phyloP scores from a whole-genome alignment of 306 rosid genomes.

The Gastrolobium villosum region DNA sequence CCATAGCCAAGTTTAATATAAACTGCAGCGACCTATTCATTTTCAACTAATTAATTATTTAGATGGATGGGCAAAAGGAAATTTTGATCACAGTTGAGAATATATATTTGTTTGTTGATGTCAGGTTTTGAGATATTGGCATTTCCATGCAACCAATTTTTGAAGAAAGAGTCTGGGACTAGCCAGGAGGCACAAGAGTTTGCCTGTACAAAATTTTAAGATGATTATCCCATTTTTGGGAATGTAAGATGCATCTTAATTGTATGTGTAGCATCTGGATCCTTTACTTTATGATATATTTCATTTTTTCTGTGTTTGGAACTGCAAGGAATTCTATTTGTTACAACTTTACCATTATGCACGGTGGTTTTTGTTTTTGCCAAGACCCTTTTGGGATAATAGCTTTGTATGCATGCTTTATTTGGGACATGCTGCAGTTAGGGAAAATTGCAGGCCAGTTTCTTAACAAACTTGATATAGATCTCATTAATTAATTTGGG shows the following conservation, averaged over 20 bases:
- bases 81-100: not conserved
- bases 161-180: constrained; percentile 87
- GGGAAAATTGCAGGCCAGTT: no score
- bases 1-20: no score
- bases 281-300: not conserved
- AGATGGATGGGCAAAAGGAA: constrained; percentile 25
- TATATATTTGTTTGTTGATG: not conserved
- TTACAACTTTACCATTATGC: no score
- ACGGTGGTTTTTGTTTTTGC: no score
- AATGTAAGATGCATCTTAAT: constrained; percentile 62
- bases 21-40: constrained; percentile 13
- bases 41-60: not conserved
- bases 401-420: no score
- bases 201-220: constrained; percentile 85
- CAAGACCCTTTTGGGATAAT: no score
- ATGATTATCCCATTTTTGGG: constrained; percentile 86
- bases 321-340: no score
- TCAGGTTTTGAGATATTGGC: constrained; percentile 93
- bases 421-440: no score
- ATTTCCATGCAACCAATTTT: constrained; percentile 96
- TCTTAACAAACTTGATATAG: no score
- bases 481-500: no score
- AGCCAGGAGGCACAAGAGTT: constrained; percentile 76
- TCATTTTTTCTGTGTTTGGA: not conserved
- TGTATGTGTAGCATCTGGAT: no score